A percentile compares a stretch with the other conserved stretches of the same genome.
phyloP scores from a whole-genome alignment of 1,139 yeast species.

The Taphrina sp. region DNA sequence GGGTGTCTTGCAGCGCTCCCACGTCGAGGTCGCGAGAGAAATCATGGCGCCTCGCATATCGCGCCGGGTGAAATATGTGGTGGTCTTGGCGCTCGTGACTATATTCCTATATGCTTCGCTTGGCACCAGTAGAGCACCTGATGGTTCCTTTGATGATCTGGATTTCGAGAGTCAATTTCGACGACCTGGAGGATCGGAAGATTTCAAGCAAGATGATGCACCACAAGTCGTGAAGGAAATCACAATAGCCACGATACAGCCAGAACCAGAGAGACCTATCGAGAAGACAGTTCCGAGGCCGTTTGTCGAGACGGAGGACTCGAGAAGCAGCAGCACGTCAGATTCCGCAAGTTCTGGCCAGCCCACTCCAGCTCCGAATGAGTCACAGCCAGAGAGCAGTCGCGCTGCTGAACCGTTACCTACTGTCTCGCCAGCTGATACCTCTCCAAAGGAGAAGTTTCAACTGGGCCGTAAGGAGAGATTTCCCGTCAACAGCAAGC shows the following conservation, averaged over 20 bases:
- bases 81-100: slow-evolving; percentile 4
- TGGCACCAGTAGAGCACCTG: neutral
- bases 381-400: neutral
- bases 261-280: no score
- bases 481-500: slow-evolving; percentile 8
- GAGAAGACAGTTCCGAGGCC: neutral
- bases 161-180: neutral
- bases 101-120: slow-evolving; percentile 9
- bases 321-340: neutral
- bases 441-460: slow-evolving; percentile 1
- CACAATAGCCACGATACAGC: no score
- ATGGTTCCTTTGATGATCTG: neutral
- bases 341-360: neutral
- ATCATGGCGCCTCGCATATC: slow-evolving; percentile 15
- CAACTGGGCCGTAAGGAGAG: slow-evolving; percentile 15
- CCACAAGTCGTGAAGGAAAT: neutral
- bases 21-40: neutral
- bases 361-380: neutral
- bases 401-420: neutral
- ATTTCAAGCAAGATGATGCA: no score
- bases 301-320: neutral
- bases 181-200: no score
- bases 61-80: slow-evolving; percentile 11
- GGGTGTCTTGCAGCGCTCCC: no score
- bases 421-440: no score